Conservation (phyloP, 176 grass and related monocot genomes). For the Olyra latifolia region DNA sequence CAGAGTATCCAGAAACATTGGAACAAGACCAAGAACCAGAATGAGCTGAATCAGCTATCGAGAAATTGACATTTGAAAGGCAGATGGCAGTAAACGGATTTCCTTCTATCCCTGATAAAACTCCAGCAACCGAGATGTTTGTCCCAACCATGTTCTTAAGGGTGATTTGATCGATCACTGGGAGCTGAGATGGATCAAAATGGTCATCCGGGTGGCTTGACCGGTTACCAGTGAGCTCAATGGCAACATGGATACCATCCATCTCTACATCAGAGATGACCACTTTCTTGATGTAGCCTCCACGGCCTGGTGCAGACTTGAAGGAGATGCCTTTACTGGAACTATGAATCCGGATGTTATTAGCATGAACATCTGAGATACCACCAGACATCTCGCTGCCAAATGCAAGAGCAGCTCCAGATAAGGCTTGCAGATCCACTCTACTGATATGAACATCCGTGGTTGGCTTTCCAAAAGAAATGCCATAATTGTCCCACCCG, state of each 20-base stretch:
- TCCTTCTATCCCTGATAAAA: constrained; percentile 66
- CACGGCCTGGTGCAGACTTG: constrained; percentile 60
- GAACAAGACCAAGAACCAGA: constrained; percentile 68
- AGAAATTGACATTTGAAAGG: constrained; percentile 64
- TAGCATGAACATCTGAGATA: constrained; percentile 60
- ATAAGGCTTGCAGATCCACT: constrained; percentile 57
- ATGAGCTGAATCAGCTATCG: constrained; percentile 14
- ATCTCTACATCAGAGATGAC: constrained; percentile 60
- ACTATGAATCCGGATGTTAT: constrained; percentile 44
- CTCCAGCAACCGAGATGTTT: constrained; percentile 64
- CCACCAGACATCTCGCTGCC: constrained; percentile 93
- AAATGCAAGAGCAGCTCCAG: constrained; percentile 70
- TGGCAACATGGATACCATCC: constrained; percentile 53
- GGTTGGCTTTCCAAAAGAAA: constrained; percentile 63
- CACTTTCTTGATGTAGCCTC: constrained; percentile 63
- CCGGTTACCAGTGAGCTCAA: constrained; percentile 66
- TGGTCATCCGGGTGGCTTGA: constrained; percentile 53
- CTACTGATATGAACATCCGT: constrained; percentile 61
- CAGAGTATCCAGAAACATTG: constrained; percentile 71
- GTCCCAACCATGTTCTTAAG: constrained; percentile 67
- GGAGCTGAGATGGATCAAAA: constrained; percentile 64
- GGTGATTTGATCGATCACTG: constrained; percentile 57
- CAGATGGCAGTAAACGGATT: constrained; percentile 76
- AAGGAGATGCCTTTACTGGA: constrained; percentile 68
- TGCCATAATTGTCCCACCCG: constrained; percentile 76